Percentiles rank a stretch among this genome's conserved stretches.
Evolutionary conservation across 352 stramenopile genomes (phyloP).

Genomic region (Phytophthora hybrid): DNA sequence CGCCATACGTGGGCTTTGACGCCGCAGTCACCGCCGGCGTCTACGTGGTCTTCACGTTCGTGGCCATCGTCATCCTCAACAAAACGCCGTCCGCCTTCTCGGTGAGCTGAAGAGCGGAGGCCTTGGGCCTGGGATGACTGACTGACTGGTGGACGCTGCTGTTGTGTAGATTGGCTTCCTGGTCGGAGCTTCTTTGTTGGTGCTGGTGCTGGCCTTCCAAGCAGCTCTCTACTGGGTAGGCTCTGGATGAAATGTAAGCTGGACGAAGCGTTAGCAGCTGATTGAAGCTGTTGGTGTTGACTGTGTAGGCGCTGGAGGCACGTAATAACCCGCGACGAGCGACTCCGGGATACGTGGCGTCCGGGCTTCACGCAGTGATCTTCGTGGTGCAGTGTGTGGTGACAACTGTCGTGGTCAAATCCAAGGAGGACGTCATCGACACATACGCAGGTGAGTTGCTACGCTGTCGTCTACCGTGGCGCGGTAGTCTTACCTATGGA

Average conservation of each 20-base stretch:
- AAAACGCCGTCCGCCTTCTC: slow-evolving; percentile 84
- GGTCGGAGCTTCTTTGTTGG: slow-evolving; percentile 68
- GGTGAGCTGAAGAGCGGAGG: slow-evolving; percentile 33
- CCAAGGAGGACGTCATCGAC: slow-evolving; percentile 87
- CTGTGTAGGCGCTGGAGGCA: slow-evolving; percentile 49
- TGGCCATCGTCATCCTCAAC: slow-evolving; percentile 80
- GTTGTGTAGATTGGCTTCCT: slow-evolving; percentile 71
- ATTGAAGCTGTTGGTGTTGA: slow-evolving; percentile 4
- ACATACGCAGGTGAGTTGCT: slow-evolving; percentile 73
- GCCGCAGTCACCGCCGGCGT: slow-evolving; percentile 66
- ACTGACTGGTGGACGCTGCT: slow-evolving; percentile 2
- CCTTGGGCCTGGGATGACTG: not conserved
- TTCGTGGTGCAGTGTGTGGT: slow-evolving; percentile 69
- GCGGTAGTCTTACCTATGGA: not conserved
- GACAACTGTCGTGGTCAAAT: slow-evolving; percentile 71
- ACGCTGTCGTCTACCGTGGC: not conserved
- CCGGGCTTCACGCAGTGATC: slow-evolving; percentile 59
- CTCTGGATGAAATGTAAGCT: not conserved
- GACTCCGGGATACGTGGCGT: slow-evolving; percentile 57
- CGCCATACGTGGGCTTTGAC: slow-evolving; percentile 73
- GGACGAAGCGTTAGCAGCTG: not conserved
- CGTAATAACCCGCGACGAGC: slow-evolving; percentile 39
- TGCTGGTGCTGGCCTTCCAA: slow-evolving; percentile 77
- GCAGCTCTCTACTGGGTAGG: slow-evolving; percentile 75
- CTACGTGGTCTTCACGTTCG: slow-evolving; percentile 78